Conservation (phyloP, 441 rosid genomes). For the Brassica hybrid region DNA sequence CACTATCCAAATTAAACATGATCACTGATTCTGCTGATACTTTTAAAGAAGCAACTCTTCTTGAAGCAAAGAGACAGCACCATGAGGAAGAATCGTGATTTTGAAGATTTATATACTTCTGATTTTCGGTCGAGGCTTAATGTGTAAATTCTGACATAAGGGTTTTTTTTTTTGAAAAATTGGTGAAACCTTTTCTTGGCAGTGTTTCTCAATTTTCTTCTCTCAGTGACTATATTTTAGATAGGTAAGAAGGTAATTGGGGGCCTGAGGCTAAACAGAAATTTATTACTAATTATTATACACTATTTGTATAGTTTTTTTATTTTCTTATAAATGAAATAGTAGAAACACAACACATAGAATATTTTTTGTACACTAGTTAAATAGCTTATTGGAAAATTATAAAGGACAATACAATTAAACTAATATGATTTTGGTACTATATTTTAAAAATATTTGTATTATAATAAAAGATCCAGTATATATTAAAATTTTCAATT, state of each 20-base stretch:
- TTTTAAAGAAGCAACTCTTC: conserved; percentile 73
- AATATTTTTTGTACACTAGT: too few relatives aligned
- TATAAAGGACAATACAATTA: too few relatives aligned
- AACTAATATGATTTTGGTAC: too few relatives aligned
- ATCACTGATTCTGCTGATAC: conserved; percentile 73
- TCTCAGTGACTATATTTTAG: not conserved
- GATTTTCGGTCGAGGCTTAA: conserved; percentile 37
- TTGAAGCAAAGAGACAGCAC: conserved; percentile 70
- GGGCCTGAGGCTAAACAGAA: too few relatives aligned
- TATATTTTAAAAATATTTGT: too few relatives aligned
- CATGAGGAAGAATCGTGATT: conserved; percentile 52
- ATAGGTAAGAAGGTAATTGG: not conserved
- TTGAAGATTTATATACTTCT: conserved; percentile 13
- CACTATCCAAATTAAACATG: conserved; percentile 81
- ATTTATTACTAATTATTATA: too few relatives aligned
- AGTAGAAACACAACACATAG: too few relatives aligned
- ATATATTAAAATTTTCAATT: too few relatives aligned
- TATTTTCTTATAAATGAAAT: too few relatives aligned
- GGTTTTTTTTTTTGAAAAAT: not conserved
- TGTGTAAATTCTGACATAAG: conserved; percentile 51
- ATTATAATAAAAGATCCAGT: too few relatives aligned
- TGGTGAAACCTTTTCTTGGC: not conserved
- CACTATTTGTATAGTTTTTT: too few relatives aligned
- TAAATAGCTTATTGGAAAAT: too few relatives aligned
- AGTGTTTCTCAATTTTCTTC: not conserved